Percentiles rank a stretch among this genome's conserved stretches.
phyloP scores from a whole-genome alignment of 805 yeast species.

The Ogataea paraovalis region DNA sequence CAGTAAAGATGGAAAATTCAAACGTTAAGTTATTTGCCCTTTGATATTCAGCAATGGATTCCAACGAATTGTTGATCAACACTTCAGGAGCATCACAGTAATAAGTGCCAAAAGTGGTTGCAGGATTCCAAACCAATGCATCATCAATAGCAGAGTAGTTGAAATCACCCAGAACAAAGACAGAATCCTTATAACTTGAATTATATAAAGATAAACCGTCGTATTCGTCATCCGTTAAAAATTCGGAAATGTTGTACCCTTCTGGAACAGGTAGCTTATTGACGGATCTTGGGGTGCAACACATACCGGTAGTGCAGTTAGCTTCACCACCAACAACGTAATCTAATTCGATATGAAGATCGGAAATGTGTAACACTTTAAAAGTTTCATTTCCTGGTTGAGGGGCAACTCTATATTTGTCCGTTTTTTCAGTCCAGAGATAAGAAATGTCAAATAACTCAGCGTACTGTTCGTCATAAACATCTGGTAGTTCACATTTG shows the following conservation, averaged over 20 bases:
- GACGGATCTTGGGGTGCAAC: constrained; percentile 53
- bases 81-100: constrained; percentile 64
- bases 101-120: constrained; percentile 58
- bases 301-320: constrained; percentile 51
- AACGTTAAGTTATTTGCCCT: constrained; percentile 33
- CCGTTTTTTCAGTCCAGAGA: constrained; percentile 44
- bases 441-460: constrained; percentile 37
- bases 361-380: constrained; percentile 63
- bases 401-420: constrained; percentile 40
- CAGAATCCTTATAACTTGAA: constrained; percentile 28
- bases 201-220: constrained; percentile 21
- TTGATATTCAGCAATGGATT: constrained; percentile 36
- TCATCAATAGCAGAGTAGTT: constrained; percentile 17
- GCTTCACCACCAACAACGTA: constrained; percentile 53
- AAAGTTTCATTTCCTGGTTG: constrained; percentile 39
- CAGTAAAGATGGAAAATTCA: constrained; percentile 66
- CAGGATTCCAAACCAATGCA: constrained; percentile 41
- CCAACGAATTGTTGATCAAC: constrained; percentile 56
- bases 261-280: constrained; percentile 37
- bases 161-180: constrained; percentile 28
- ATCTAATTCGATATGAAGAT: constrained; percentile 58
- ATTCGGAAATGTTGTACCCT: constrained; percentile 37
- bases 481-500: background rate
- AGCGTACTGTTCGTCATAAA: constrained; percentile 40
- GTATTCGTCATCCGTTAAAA: constrained; percentile 9